Evolutionary conservation across 129 eudicot species (phyloP).

Genomic region (Mikania micrantha): DNA sequence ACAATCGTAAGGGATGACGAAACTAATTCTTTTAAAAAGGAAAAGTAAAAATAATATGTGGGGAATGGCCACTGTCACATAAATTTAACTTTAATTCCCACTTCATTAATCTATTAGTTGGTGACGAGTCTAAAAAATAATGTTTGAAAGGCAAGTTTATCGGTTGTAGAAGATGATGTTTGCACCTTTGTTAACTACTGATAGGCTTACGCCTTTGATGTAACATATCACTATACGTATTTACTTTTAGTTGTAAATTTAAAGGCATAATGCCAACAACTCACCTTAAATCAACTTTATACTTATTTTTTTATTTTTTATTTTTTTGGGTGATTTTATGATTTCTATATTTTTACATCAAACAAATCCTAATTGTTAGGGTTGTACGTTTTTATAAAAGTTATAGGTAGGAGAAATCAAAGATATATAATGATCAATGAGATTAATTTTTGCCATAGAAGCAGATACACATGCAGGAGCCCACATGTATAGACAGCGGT

Average conservation of each 20-base stretch:
- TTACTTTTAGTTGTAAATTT: not conserved
- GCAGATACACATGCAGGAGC: too few relatives aligned
- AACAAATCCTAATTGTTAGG: too few relatives aligned
- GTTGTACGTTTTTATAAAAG: too few relatives aligned
- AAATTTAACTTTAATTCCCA: slow-evolving; percentile 18
- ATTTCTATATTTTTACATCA: too few relatives aligned
- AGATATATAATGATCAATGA: too few relatives aligned
- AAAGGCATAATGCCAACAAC: not conserved
- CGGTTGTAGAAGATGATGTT: slow-evolving; percentile 16
- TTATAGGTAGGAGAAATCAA: too few relatives aligned
- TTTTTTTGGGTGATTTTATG: too few relatives aligned
- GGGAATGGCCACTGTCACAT: slow-evolving; percentile 21
- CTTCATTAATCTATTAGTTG: slow-evolving; percentile 19
- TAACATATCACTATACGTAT: slow-evolving; percentile 12
- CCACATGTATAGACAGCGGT: too few relatives aligned
- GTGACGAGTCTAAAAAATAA: slow-evolving; percentile 15
- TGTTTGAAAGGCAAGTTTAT: slow-evolving; percentile 15
- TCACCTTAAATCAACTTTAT: too few relatives aligned
- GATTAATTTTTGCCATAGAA: too few relatives aligned
- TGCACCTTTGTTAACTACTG: slow-evolving; percentile 24
- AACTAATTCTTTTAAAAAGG: not conserved
- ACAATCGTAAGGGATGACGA: slow-evolving; percentile 20
- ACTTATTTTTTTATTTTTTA: too few relatives aligned
- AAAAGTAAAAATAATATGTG: slow-evolving; percentile 1
- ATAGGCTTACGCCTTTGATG: slow-evolving; percentile 26